These are phyloP conservation scores for Solanum hybrid DNA, from an alignment of 305 asterid genomes.

Conservation along the genomic window DNA sequence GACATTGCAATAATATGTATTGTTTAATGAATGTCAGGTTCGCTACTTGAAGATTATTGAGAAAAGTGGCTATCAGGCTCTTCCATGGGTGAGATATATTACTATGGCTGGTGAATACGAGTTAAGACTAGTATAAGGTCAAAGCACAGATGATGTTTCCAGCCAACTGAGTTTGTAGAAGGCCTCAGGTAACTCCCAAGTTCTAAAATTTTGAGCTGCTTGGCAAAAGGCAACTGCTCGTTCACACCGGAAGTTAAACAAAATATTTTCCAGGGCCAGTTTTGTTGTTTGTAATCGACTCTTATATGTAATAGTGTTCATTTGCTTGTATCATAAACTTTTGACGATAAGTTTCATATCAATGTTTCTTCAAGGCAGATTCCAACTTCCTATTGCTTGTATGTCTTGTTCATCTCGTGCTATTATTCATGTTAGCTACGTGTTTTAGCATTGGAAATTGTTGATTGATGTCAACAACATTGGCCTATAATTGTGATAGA, in stretches of 20 bases:
- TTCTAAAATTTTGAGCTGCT: background rate
- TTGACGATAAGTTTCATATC: background rate
- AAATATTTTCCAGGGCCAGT: background rate
- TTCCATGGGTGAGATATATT: constrained; percentile 44
- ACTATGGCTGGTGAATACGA: constrained; percentile 48
- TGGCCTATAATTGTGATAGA: background rate
- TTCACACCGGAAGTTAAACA: background rate
- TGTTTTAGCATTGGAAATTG: background rate
- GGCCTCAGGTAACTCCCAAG: background rate
- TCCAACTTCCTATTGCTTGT: background rate
- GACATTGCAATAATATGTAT: background rate
- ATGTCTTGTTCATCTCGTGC: background rate
- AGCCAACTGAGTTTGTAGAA: background rate
- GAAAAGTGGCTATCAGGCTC: constrained; percentile 42
- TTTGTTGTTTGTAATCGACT: background rate
- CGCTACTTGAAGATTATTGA: constrained; percentile 41
- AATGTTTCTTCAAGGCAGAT: background rate
- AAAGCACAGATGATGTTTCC: background rate
- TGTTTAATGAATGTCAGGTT: constrained; percentile 14
- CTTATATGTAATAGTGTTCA: background rate
- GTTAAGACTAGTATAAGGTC: constrained; percentile 24
- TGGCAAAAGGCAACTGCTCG: background rate
- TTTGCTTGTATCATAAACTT: background rate
- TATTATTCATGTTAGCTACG: background rate
- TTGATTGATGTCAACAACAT: background rate